Evolutionary conservation across 164 flowering plant genomes (phyloP), one percentile per base, ranked within the genome.

Genomic region (Magnolia changhungtana): DNA sequence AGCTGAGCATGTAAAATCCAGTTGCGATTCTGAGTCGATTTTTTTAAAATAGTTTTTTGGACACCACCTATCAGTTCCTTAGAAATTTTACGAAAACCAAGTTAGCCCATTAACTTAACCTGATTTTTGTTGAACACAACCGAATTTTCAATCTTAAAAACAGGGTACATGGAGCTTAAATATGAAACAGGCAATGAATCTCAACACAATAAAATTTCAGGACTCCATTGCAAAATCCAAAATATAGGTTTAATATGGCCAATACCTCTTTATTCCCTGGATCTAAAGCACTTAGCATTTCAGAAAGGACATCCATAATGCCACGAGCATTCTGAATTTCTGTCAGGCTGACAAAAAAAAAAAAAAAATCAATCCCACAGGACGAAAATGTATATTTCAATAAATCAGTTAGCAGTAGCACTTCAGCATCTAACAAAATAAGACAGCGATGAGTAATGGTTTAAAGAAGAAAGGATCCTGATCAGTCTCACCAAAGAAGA

Each of bases 301-400:
- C 99, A 8, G 97, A 76, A 80, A 96, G 95, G 74, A 96, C 99
- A 87, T 96, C 99, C 98, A 96, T 88, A 61, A 94, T 92, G 71
- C 97, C 98, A 31, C 96, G 95, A 27, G 98, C 99, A 87, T 92
- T 94, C 82, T 96, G 99, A 82, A 96, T 91, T 83, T 96, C 99
- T 55, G 96, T 76, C 90, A 92, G 79, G 82, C 99, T 96, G 82
- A 58, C 0, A 70, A 79, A 77, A 45, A 24, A 72, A 45, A 45
- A 77, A n/a, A 16, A 21, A 59, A 2, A 13, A 55, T 61, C 37
- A 23, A 63, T 20, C 14, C 66, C n/a, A 49, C 9, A 51, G 50
- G 70, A 11, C 65, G 29, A 23, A 23, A 72, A 61, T 37, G 69
- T 20, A 50, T 58, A 52, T 37, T 50, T 63, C 16, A 59, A 67